Base-by-base conservation (phyloP, 2,329 filamentous ascomycete genomes). In the Graphium sp. region DNA sequence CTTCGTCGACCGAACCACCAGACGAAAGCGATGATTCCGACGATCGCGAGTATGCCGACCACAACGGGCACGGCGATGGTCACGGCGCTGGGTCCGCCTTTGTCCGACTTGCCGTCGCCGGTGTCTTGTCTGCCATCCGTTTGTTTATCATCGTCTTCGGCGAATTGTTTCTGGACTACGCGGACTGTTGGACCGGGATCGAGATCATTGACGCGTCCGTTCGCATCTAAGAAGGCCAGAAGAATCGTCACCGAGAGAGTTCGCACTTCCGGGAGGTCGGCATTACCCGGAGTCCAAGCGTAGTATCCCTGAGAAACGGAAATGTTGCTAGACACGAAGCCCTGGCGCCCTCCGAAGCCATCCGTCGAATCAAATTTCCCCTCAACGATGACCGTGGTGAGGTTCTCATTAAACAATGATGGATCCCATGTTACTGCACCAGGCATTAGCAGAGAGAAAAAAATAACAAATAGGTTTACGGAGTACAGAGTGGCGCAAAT, bases 351-450 rank as follows among this genome's bases (percentile, higher is more conserved):
- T 10, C 23, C 28, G 15, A 35, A 29, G 16, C 22, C 23, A 4
- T 35, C 28, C 7, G 25, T 24, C n/a, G 20, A 26, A 27, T 29
- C 27, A 22, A 22, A 37, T 26, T 34, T 35, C 11, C 36, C 36
- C 22, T 37, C 30, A 16, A 38, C 24, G 21, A 32, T 28, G 18
- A 38, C 18, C 22, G 29, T 27, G 6, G 35, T 33, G 26, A 22
- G 32, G 5, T 32, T 29, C 14, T 21, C 21, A 20, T 36, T 26
- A 22, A 37, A 38, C 19, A 37, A 23, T n/a, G 21, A 23, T 8
- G 29, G 20, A 22, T 38, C 36, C 36, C 36, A 38, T 7, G 36
- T 37, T 25, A 38, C 36, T 38, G 26, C 9, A 6, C 3, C 18
- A 27, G 15, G 12, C 7, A 12, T 22, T 16, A 28, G 36, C 23